A percentile compares a stretch with the other conserved stretches of the same genome.
Evolutionary conservation across 805 yeast species (phyloP).

Genomic region (Teunomyces funiuensis): DNA sequence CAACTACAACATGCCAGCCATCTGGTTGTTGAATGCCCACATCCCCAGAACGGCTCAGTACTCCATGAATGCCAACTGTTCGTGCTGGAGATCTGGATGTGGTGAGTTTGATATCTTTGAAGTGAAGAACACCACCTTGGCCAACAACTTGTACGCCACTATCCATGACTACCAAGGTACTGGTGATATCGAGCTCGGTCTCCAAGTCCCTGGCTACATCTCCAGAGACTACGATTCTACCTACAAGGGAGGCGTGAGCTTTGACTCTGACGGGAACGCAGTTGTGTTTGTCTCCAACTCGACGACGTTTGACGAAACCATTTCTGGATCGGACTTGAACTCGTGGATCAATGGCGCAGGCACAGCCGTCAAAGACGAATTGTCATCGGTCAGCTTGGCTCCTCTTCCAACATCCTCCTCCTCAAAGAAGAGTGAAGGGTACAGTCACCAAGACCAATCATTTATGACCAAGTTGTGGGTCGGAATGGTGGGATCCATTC

Average conservation of each 20-base stretch:
- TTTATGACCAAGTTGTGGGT: conserved; percentile 8
- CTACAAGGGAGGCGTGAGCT: conserved; percentile 73
- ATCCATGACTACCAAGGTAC: conserved; percentile 78
- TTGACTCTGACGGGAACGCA: conserved; percentile 60
- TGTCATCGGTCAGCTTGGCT: conserved; percentile 26
- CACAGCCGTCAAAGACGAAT: conserved; percentile 21
- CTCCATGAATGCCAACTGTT: conserved; percentile 58
- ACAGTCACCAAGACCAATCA: conserved; percentile 9
- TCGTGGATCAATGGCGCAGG: conserved; percentile 46
- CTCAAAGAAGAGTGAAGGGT: conserved; percentile 25
- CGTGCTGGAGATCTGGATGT: conserved; percentile 77
- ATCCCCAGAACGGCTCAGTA: conserved; percentile 77
- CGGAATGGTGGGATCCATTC: conserved; percentile 8
- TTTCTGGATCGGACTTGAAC: conserved; percentile 45
- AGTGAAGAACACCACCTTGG: conserved; percentile 62
- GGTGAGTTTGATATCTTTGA: conserved; percentile 81
- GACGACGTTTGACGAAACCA: conserved; percentile 47
- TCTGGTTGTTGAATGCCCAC: conserved; percentile 71
- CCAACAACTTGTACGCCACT: conserved; percentile 58
- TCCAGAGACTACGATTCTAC: conserved; percentile 47
- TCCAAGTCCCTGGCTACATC: conserved; percentile 56
- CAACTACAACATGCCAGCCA: conserved; percentile 67
- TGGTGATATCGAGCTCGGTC: conserved; percentile 59
- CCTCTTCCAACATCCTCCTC: conserved; percentile 20
- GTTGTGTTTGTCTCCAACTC: conserved; percentile 59